These are phyloP conservation scores for Dipodascopsis uninucleata DNA, from an alignment of 805 yeast genomes.

Conservation along the genomic window DNA sequence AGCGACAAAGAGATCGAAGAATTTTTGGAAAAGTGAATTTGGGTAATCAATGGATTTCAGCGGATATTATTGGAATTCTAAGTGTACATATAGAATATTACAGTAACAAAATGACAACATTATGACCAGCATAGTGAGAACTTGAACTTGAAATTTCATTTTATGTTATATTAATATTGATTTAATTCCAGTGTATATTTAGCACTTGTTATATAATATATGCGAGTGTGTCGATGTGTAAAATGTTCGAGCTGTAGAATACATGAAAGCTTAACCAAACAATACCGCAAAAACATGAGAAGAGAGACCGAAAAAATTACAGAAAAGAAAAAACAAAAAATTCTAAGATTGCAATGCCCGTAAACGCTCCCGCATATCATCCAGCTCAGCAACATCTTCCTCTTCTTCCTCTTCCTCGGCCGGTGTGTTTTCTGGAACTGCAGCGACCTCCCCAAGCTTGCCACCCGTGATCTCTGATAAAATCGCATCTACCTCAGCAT, in stretches of 20 bases:
- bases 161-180: too few species aligned
- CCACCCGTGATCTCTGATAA: slow-evolving; percentile 46
- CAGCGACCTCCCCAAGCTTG: slow-evolving; percentile 41
- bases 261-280: slow-evolving; percentile 6
- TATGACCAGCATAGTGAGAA: too few species aligned
- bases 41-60: not conserved
- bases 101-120: not conserved
- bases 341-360: slow-evolving; percentile 63
- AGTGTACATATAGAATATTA: slow-evolving; percentile 5
- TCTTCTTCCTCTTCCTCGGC: slow-evolving; percentile 47
- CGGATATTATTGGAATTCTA: not conserved
- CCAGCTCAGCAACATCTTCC: slow-evolving; percentile 67
- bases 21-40: slow-evolving; percentile 7
- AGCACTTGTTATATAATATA: too few species aligned
- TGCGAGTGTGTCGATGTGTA: too few species aligned
- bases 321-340: not conserved
- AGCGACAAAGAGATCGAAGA: slow-evolving; percentile 28
- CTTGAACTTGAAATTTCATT: too few species aligned
- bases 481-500: slow-evolving; percentile 61
- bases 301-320: not conserved
- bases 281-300: not conserved
- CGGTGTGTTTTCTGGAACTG: slow-evolving; percentile 34
- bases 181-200: too few species aligned
- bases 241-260: too few species aligned
- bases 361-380: slow-evolving; percentile 84